Evolutionary conservation across 495 filamentous ascomycete genomes (phyloP).

Genomic region (Neurospora sublineolata): DNA sequence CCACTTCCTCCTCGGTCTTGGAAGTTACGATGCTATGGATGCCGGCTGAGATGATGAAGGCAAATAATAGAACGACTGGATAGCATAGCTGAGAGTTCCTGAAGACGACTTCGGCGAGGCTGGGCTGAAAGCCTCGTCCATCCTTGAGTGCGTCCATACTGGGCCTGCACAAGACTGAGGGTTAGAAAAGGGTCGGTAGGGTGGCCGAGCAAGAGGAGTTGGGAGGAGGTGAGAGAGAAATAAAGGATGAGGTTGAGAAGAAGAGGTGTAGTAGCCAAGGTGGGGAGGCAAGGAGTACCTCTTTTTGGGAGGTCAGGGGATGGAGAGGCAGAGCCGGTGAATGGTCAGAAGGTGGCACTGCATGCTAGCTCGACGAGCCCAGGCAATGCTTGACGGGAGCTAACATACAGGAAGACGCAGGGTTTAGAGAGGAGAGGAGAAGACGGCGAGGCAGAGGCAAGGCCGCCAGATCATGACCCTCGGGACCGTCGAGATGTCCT

Average conservation of each 20-base stretch:
- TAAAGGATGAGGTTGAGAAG: not conserved
- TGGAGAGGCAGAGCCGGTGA: not conserved
- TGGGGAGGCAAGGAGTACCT: not conserved
- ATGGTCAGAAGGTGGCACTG: slow-evolving; percentile 1
- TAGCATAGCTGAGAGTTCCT: slow-evolving; percentile 31
- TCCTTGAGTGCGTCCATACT: slow-evolving; percentile 15
- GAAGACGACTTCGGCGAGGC: slow-evolving; percentile 24
- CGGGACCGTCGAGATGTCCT: not conserved
- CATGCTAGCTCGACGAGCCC: slow-evolving; percentile 5
- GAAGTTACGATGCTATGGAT: slow-evolving; percentile 34
- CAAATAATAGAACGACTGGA: slow-evolving; percentile 29
- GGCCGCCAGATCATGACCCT: slow-evolving; percentile 19
- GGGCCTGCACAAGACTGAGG: slow-evolving; percentile 7
- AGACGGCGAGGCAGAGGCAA: slow-evolving; percentile 5
- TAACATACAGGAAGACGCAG: slow-evolving; percentile 10
- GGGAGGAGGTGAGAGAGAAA: not conserved
- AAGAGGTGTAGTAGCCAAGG: not conserved
- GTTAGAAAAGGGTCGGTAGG: not conserved
- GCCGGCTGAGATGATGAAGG: slow-evolving; percentile 31
- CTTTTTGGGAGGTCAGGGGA: not conserved
- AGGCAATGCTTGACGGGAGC: not conserved
- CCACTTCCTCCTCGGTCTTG: slow-evolving; percentile 30
- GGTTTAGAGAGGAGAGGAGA: slow-evolving; percentile 2
- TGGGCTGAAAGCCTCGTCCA: slow-evolving; percentile 10
- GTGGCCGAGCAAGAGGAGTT: not conserved